Evolutionary conservation across 106 monocot species (phyloP), one percentile per base, ranked within the genome.

Genomic region (Acorus gramineus): DNA sequence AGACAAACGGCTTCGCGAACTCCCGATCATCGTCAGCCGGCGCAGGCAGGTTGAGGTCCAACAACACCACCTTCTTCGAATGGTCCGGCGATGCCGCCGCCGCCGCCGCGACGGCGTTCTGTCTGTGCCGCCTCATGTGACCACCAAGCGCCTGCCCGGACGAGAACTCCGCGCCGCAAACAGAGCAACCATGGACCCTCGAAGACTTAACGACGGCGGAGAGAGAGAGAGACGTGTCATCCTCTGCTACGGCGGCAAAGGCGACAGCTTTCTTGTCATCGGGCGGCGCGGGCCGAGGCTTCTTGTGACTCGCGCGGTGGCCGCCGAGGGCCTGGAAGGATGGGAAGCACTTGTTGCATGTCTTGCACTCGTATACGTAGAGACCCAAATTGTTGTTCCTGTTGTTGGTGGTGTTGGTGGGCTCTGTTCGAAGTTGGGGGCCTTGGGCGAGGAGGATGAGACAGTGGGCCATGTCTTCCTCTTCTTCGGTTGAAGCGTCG

Each of bases 81-180:
- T 77, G 77, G 71, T 82, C 80, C 7, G 8, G 28, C 6, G 61
- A 65, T 4, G 64, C 52, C 51, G 4, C 60, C 49, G 63, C 47
- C 5, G 55, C 4, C 28, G 54, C 46, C 4, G 58, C 12, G 7
- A 42, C n/a, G 58, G 55, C 28, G 12, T 65, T 2, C 62, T 84
- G 71, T 66, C 86, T 60, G 90, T 95, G 94, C 63, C 94, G 76
- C 58, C 90, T 74, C 94, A 95, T 95, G 75, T 95, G 94, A 4
- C 94, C 94, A n/a, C 94, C 94, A 4, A 95, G 75, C 2, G 94
- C 94, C 66, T 95, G 94, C 6, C 94, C 94, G 3, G 94, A 86
- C 7, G 77, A 73, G 74, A 95, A 95, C 67, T 85, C 94, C 8
- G 84, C 65, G 4, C 86, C 81, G 51, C 94, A 95, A 57, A 90